A percentile compares a stretch with the other conserved stretches of the same genome.
Evolutionary conservation across 805 yeast genomes (phyloP).

Genomic region (Pichia californica): DNA sequence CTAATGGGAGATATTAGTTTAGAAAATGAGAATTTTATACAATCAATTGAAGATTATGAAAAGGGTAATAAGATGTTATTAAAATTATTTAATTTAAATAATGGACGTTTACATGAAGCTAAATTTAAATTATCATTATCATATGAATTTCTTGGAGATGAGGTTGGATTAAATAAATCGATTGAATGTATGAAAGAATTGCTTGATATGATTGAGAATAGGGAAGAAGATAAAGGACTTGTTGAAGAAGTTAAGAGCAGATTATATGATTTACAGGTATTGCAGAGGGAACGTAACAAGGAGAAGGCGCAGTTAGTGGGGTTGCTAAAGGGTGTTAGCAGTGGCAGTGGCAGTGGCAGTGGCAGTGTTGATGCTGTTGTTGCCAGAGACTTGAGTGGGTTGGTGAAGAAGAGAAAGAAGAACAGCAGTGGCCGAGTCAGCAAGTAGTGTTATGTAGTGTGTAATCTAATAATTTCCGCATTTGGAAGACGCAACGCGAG

Average conservation of each 20-base stretch:
- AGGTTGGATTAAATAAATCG: conserved; percentile 52
- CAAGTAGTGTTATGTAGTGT: too few relatives aligned
- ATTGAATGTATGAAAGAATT: conserved; percentile 32
- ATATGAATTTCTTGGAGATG: conserved; percentile 55
- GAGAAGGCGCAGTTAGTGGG: conserved; percentile 42
- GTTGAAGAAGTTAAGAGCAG: conserved; percentile 52
- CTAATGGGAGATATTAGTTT: conserved; percentile 83
- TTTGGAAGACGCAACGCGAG: too few relatives aligned
- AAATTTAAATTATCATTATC: conserved; percentile 79
- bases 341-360: not conserved
- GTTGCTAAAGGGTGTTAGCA: conserved; percentile 44
- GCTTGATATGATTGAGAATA: conserved; percentile 21
- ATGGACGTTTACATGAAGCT: conserved; percentile 65
- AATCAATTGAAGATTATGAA: conserved; percentile 66
- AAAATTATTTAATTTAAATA: conserved; percentile 42
- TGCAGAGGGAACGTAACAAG: conserved; percentile 12
- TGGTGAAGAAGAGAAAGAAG: not conserved
- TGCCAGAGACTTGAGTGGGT: not conserved
- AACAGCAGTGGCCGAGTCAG: too few relatives aligned
- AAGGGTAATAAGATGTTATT: conserved; percentile 49
- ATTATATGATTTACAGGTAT: conserved; percentile 51
- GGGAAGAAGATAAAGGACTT: conserved; percentile 34
- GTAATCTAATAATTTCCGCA: too few relatives aligned
- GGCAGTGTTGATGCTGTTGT: not conserved
- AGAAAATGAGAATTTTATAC: conserved; percentile 81